Evolutionary conservation across 1,284 basidiomycete genomes (phyloP).

Genomic region (Salmacisia buchloeana): DNA sequence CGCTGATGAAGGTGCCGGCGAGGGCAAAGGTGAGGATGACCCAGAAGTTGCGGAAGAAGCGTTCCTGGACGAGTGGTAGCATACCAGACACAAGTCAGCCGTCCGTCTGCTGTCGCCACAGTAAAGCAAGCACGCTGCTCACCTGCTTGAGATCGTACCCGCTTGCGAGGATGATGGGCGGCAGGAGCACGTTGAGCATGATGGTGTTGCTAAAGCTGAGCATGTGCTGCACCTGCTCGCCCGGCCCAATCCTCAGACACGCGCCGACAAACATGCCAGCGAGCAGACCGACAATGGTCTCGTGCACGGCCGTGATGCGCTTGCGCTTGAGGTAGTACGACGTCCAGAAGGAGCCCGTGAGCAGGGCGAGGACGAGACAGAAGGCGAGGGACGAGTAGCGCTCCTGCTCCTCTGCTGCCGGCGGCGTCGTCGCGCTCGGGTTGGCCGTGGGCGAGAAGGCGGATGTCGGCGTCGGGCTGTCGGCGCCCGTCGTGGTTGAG

Average conservation of each 20-base stretch:
- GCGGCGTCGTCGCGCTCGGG: slow-evolving; percentile 14
- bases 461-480: background rate
- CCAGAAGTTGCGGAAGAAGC: slow-evolving; percentile 71
- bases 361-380: slow-evolving; percentile 75
- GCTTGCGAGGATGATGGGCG: slow-evolving; percentile 95
- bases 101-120: background rate
- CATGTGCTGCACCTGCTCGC: slow-evolving; percentile 93
- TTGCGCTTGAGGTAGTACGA: slow-evolving; percentile 98
- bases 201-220: slow-evolving; percentile 93
- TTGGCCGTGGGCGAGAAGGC: slow-evolving; percentile 1
- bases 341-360: slow-evolving; percentile 89
- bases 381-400: slow-evolving; percentile 47
- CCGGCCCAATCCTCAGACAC: slow-evolving; percentile 80
- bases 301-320: slow-evolving; percentile 88
- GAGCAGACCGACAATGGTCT: slow-evolving; percentile 91
- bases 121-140: slow-evolving; percentile 26
- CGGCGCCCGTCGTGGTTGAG: background rate
- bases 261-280: slow-evolving; percentile 90
- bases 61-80: slow-evolving; percentile 62
- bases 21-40: slow-evolving; percentile 90
- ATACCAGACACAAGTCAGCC: background rate
- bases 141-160: slow-evolving; percentile 96
- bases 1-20: slow-evolving; percentile 90
- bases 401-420: slow-evolving; percentile 45
- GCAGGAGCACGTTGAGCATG: slow-evolving; percentile 94